Conservation (phyloP, 2,329 filamentous ascomycete genomes). For the Pseudomassariella vexata region DNA sequence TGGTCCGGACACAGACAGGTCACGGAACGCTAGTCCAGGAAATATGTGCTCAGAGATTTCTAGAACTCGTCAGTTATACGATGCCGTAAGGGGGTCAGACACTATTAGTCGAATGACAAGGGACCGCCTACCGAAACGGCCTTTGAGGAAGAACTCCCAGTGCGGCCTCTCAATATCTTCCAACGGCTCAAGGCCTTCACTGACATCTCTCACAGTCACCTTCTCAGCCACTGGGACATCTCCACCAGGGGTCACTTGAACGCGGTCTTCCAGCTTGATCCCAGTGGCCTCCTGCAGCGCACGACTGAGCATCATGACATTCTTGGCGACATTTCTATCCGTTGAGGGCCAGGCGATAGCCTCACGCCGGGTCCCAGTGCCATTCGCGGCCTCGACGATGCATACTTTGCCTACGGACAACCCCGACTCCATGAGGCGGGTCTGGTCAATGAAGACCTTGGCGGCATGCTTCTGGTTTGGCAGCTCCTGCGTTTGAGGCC, state of each 20-base stretch:
- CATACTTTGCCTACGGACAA: conserved; percentile 27
- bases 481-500: conserved; percentile 23
- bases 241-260: conserved; percentile 52
- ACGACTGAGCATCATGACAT: conserved; percentile 67
- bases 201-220: conserved; percentile 57
- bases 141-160: conserved; percentile 21
- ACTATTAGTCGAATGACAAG: no score
- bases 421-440: conserved; percentile 20
- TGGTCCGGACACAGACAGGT: conserved; percentile 47
- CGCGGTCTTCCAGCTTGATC: conserved; percentile 65
- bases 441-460: conserved; percentile 25
- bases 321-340: conserved; percentile 58
- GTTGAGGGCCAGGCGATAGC: conserved; percentile 45
- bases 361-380: conserved; percentile 27
- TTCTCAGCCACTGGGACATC: conserved; percentile 50
- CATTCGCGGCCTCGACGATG: conserved; percentile 27
- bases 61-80: conserved; percentile 23
- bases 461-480: conserved; percentile 26
- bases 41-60: conserved; percentile 63
- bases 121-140: conserved; percentile 21
- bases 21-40: conserved; percentile 65
- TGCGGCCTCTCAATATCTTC: conserved; percentile 21
- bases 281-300: conserved; percentile 66
- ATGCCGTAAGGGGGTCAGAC: no score
- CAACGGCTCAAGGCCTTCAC: conserved; percentile 27